A percentile compares a stretch with the other conserved stretches of the same genome.
phyloP scores from a whole-genome alignment of 208 protist species.

The Leishmania lainsoni region DNA sequence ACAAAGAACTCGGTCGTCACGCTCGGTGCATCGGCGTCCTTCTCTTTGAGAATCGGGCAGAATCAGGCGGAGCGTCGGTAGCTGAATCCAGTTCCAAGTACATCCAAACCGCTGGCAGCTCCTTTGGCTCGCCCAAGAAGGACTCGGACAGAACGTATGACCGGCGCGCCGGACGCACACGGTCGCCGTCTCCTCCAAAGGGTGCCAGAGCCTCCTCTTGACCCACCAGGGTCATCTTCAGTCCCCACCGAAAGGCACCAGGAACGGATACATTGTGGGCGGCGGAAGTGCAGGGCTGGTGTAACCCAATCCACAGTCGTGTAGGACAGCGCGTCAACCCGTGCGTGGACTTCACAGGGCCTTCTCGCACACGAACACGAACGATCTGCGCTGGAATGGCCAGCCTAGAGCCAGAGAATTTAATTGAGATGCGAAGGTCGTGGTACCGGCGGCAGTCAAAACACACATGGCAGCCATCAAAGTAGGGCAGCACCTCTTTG shows the following conservation, averaged over 20 bases:
- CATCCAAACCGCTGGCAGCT: slow-evolving; percentile 68
- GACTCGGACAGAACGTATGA: slow-evolving; percentile 60
- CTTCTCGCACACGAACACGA: slow-evolving; percentile 35
- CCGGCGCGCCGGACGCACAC: slow-evolving; percentile 10
- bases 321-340: slow-evolving; percentile 18
- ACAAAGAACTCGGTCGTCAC: slow-evolving; percentile 45
- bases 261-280: neutral
- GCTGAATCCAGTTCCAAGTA: slow-evolving; percentile 55
- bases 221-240: slow-evolving; percentile 51
- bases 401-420: slow-evolving; percentile 28
- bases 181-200: neutral
- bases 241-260: slow-evolving; percentile 20
- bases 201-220: slow-evolving; percentile 21
- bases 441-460: slow-evolving; percentile 71
- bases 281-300: slow-evolving; percentile 37
- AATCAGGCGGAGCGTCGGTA: neutral
- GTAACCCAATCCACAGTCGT: slow-evolving; percentile 69
- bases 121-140: slow-evolving; percentile 50
- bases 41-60: neutral
- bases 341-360: neutral
- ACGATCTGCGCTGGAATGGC: slow-evolving; percentile 41
- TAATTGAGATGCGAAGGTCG: slow-evolving; percentile 52
- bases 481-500: slow-evolving; percentile 41
- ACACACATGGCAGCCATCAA: slow-evolving; percentile 54
- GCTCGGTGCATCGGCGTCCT: neutral